Conservation (phyloP, 2,329 filamentous ascomycete species). For the Botrytis porri region DNA sequence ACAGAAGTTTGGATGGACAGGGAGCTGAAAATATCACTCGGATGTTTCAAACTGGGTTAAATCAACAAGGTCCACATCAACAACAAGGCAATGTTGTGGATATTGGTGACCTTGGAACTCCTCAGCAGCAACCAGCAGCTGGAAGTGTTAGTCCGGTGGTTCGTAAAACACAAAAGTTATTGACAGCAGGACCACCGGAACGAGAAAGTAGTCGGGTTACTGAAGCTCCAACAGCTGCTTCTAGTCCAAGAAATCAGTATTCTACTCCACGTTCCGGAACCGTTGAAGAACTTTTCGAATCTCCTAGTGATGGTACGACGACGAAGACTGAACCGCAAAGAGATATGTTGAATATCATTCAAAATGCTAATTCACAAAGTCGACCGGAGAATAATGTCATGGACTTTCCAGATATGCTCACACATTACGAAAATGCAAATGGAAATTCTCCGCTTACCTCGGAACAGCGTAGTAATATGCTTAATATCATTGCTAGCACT, state of each 20-base stretch:
- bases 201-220: constrained; percentile 3
- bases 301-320: constrained; percentile 46
- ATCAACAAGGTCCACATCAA: constrained; percentile 50
- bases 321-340: constrained; percentile 58
- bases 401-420: constrained; percentile 52
- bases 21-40: constrained; percentile 76
- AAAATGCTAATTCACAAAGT: constrained; percentile 58
- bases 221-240: constrained; percentile 31
- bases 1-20: constrained; percentile 85
- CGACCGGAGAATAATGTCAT: constrained; percentile 38
- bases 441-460: constrained; percentile 54
- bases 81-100: constrained; percentile 59
- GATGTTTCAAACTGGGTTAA: constrained; percentile 75
- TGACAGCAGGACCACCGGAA: constrained; percentile 36
- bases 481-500: constrained; percentile 55
- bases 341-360: constrained; percentile 64
- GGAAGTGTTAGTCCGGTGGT: constrained; percentile 33
- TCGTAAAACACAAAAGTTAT: constrained; percentile 34
- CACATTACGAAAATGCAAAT: constrained; percentile 42
- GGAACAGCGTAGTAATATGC: constrained; percentile 57
- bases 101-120: constrained; percentile 51
- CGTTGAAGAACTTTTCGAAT: constrained; percentile 60
- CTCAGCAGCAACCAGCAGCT: constrained; percentile 26
- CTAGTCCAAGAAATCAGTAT: constrained; percentile 35
- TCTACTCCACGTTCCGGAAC: constrained; percentile 46